These are phyloP conservation scores for Plantago coronopus DNA, from an alignment of 305 asterid genomes.

Conservation along the genomic window DNA sequence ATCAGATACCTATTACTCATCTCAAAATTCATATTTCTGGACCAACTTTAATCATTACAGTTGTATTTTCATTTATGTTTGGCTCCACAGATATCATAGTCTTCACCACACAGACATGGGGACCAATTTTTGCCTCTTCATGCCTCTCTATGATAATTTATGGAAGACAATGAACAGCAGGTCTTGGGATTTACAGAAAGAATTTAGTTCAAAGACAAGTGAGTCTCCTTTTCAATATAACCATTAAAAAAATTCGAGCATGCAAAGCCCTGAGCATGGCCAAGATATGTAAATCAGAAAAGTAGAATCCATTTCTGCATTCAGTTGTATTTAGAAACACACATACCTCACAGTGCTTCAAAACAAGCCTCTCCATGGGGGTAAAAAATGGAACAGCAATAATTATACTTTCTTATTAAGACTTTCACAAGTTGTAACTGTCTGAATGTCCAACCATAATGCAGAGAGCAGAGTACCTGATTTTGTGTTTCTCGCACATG, in stretches of 20 bases:
- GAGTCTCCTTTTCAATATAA: slow-evolving; percentile 32
- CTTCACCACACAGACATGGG: slow-evolving; percentile 65
- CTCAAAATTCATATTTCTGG: neutral
- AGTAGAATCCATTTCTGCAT: neutral
- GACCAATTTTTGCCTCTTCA: slow-evolving; percentile 84
- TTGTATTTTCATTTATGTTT: slow-evolving; percentile 4
- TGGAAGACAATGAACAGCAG: slow-evolving; percentile 59
- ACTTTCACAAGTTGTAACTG: slow-evolving; percentile 1
- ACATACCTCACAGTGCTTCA: too few species aligned
- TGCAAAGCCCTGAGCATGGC: neutral
- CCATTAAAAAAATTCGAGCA: neutral
- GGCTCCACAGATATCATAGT: slow-evolving; percentile 64
- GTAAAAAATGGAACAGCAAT: too few species aligned
- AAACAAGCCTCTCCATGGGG: too few species aligned
- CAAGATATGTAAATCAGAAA: neutral
- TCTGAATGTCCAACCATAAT: slow-evolving; percentile 3
- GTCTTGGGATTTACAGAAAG: slow-evolving; percentile 64
- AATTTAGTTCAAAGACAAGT: slow-evolving; percentile 59
- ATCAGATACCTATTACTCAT: neutral
- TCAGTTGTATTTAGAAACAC: too few species aligned
- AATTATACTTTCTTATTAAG: neutral
- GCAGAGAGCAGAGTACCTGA: slow-evolving; percentile 74
- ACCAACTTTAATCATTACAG: neutral
- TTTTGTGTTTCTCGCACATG: slow-evolving; percentile 88
- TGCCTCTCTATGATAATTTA: slow-evolving; percentile 72